Base-by-base conservation (phyloP, 768 basidiomycete species). In the Suillus hirtellus region DNA sequence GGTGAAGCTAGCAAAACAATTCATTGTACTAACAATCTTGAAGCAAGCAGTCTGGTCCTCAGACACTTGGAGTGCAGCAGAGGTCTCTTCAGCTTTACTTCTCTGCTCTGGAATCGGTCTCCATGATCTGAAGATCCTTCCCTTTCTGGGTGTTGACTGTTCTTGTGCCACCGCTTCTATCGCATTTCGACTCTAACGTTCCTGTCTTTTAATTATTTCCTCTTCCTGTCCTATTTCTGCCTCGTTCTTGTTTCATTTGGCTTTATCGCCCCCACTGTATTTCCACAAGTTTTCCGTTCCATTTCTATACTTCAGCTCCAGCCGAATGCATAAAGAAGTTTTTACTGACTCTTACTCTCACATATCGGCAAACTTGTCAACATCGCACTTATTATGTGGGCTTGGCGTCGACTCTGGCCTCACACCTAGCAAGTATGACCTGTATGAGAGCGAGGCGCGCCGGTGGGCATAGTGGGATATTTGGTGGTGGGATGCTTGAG, bases 391-490 rank as follows among this genome's bases (percentile, higher is more conserved):
- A 77, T 77, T 61, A 84, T 90, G 79, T 24, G 89, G 88, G 1
- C 79, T 92, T 8, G 81, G 79, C 15, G 74, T 76, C 35, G 89
- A 91, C 66, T 85, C 86, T 0, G 84, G 84, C 64, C 83, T 83
- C 64, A 78, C 78, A 63, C 75, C 79, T 0, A 78, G 79, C 35
- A 81, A 72, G 68, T 84, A 82, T 67, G 78, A 67, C 50, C 73
- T 84, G 2, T 85, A 82, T 53, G 81, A 86, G 54, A 81, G 81
- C 12, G 83, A 85, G 72, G 75, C 80, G 55, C 75, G 86, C 61
- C 73, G 84, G 63, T 74, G 86, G 66, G 73, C 90, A 7, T 92
- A 91, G 89, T 93, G 92, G 92, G 88, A 90, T 60, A 80, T 92
- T 11, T 82, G 86, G 70, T 90, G 84, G 73, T 92, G 87, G 72